phyloP scores from a whole-genome alignment of 306 rosid genomes.

The Myrica gale region DNA sequence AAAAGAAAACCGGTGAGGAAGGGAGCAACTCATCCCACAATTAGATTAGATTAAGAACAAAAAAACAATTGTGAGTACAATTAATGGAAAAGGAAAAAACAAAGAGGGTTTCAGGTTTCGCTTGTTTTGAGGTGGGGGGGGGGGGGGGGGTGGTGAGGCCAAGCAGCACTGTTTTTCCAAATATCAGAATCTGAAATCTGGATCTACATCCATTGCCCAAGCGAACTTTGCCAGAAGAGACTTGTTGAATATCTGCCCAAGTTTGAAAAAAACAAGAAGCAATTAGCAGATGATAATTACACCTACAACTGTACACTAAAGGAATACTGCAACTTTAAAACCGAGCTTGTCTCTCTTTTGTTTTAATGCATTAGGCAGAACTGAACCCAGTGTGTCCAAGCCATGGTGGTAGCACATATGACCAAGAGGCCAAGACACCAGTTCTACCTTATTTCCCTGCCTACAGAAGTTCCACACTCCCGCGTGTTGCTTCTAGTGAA shows the following conservation, averaged over 20 bases:
- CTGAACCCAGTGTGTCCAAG: neutral
- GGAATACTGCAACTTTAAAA: neutral
- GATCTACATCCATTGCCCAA: constrained; percentile 98
- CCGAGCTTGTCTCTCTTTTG: neutral
- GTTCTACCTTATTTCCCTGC: neutral
- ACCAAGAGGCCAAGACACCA: neutral
- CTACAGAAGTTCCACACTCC: too few relatives aligned
- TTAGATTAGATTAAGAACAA: constrained; percentile 80
- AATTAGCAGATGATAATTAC: neutral
- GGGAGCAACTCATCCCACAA: constrained; percentile 50
- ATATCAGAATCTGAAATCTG: constrained; percentile 89
- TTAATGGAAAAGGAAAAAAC: constrained; percentile 41
- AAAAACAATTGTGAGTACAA: constrained; percentile 27
- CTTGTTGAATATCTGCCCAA: constrained; percentile 80
- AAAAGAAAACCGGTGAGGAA: constrained; percentile 17
- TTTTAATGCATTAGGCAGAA: neutral
- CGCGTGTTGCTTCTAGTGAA: neutral
- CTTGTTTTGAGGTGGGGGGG: neutral
- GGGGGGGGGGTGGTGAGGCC: neutral
- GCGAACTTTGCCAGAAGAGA: constrained; percentile 81
- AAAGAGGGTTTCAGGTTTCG: constrained; percentile 12
- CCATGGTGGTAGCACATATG: neutral
- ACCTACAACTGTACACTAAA: neutral
- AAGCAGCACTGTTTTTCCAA: constrained; percentile 20
- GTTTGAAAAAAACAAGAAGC: neutral